Evolutionary conservation across 1,284 basidiomycete species (phyloP), one percentile per base, ranked within the genome.

Genomic region (Dichomitus squalens): DNA sequence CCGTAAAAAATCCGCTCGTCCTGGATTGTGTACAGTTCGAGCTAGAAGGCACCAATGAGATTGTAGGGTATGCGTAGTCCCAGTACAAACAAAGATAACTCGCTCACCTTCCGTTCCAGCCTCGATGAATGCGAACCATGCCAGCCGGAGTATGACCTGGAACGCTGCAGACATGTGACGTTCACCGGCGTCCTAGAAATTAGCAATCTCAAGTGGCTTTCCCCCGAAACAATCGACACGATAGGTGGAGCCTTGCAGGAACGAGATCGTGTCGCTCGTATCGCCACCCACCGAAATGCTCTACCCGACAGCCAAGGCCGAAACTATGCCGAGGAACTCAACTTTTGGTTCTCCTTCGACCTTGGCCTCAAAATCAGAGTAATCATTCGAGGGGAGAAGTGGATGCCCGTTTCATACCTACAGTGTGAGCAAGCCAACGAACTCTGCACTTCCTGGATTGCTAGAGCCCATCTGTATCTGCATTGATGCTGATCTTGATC

Each of bases 181-280:
- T 82, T 86, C 57, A 78, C 75, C 41, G 84, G 83, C 1, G 63
- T 76, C 5, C 68, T 86, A 1, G 73, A 74, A 44, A 74, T 87
- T 50, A 59, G 72, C 9, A 53, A 68, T 2, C 71, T 80, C 1
- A 60, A 68, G 0, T 83, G 81, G 76, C 74, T 87, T 21, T 79
- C 82, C 0, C 68, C 72, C 0, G 65, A 66, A 51, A 84, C 81
- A 3, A 52, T 62, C 20, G 63, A 71, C 48, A 68, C 60, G 51
- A 64, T 86, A 6, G 70, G 80, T 48, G 35, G 53, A 4, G 80
- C 81, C 50, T 65, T 85, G 14, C 72, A 72, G 23, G 61, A 73
- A 34, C 72, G 80, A 23, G 75, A 76, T 36, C 49, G 63, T 16
- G 25, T 16, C 3, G 46, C 57, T 25, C 55, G 53, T 9, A 27